phyloP scores from a whole-genome alignment of 225 moss, liverwort and hornwort genomes.

The Pseudisothecium myosuroides region DNA sequence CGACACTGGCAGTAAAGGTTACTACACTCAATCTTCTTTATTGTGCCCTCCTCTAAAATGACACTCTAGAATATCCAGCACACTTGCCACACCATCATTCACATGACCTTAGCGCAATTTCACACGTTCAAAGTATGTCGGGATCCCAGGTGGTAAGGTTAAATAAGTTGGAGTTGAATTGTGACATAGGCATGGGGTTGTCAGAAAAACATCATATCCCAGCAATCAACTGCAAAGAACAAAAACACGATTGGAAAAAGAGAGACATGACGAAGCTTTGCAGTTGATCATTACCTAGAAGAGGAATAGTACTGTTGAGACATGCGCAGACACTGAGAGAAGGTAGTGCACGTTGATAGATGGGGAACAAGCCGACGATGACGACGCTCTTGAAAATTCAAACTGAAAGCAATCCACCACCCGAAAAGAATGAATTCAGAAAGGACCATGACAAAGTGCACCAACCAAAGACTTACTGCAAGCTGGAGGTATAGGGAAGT shows the following conservation, averaged over 20 bases:
- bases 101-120: not conserved
- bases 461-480: slow-evolving; percentile 41
- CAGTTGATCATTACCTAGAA: slow-evolving; percentile 18
- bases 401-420: slow-evolving; percentile 16
- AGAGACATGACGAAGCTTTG: not conserved
- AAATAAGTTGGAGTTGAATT: not conserved
- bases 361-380: not conserved
- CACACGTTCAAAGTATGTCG: not conserved
- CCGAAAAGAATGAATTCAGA: not conserved
- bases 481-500: slow-evolving; percentile 66
- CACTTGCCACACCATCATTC: not conserved
- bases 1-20: not conserved
- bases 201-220: not conserved
- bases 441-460: not conserved
- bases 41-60: not conserved
- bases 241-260: not conserved
- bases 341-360: slow-evolving; percentile 1
- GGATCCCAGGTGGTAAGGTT: not conserved
- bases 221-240: not conserved
- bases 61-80: not conserved
- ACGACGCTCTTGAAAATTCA: slow-evolving; percentile 7
- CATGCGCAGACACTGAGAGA: slow-evolving; percentile 7
- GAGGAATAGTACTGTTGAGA: not conserved
- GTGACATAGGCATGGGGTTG: not conserved
- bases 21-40: not conserved